Base-by-base conservation (phyloP, 192 early-diverging fungal species). In the Umbelopsis sp. region DNA sequence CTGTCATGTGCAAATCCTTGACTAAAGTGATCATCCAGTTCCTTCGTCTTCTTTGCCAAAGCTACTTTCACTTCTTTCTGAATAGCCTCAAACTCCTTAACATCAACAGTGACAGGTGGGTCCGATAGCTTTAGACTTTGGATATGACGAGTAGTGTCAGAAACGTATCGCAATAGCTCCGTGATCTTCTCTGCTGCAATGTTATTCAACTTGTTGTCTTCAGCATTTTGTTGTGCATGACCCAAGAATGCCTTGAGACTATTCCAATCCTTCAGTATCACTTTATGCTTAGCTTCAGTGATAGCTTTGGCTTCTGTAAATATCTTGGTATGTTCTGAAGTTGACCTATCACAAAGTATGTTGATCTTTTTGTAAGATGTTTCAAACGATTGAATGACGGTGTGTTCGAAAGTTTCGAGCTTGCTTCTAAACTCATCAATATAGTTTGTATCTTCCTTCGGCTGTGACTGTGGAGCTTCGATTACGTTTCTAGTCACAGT, bases 61-160 rank as follows among this genome's bases (percentile, higher is more conserved):
- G 66, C 34, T n/a, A 50, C 38, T 14, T 74, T 65, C 14, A 78
- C 41, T 4, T 78, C 72, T 34, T 73, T 47, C 20, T 74, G 31
- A 9, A 78, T 24, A n/a, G 49, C 66, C 25, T 54, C 66, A 41
- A 78, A 56, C 31, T 78, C 77, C 51, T 66, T 45, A 20, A 74
- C 72, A 66, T 78, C 77, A 21, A 78, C 62, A 9, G 77, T 62
- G 12, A 78, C 70, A 24, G 62, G 54, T 36, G 71, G 70, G 29
- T 73, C 77, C 10, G 65, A 56, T 25, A 80, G 36, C 14, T 80
- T 71, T 2, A 80, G 51, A 52, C 59, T 65, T 2, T 76, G 67
- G 17, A 80, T 36, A 7, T 71, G 66, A 17, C 73, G 68, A 8
- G 70, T 75, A 21, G 76, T 65, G 25, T 76, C 50, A 41, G 43